Evolutionary conservation across 768 basidiomycete species (phyloP).

Genomic region (Kwoniella dendrophila): DNA sequence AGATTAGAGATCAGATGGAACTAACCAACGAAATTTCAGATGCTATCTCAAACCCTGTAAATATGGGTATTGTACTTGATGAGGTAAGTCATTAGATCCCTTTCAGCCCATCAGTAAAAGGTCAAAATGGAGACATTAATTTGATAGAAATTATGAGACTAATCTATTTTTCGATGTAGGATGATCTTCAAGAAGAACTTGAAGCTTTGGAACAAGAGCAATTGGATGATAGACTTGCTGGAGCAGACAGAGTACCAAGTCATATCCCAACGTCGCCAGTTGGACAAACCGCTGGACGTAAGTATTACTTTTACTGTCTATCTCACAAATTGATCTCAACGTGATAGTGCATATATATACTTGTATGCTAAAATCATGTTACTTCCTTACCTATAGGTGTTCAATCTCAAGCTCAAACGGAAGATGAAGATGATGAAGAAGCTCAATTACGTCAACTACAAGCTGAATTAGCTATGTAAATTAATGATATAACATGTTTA

Average conservation of each 20-base stretch:
- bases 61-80: conserved; percentile 65
- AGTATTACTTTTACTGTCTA: conserved; percentile 2
- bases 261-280: conserved; percentile 65
- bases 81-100: conserved; percentile 62
- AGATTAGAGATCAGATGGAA: conserved; percentile 85
- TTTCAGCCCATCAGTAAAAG: no score
- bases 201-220: conserved; percentile 85
- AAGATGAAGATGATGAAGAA: conserved; percentile 84
- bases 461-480: conserved; percentile 60
- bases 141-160: conserved; percentile 11
- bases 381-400: conserved; percentile 20
- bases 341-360: no score
- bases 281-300: conserved; percentile 19
- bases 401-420: conserved; percentile 56
- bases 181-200: conserved; percentile 75
- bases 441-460: conserved; percentile 84
- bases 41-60: conserved; percentile 73
- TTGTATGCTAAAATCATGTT: neutral
- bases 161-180: conserved; percentile 59
- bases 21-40: conserved; percentile 90
- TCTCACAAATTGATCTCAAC: no score
- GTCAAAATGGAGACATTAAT: neutral
- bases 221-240: conserved; percentile 78
- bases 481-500: neutral
- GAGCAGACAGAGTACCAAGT: conserved; percentile 84